phyloP scores from a whole-genome alignment of 1,139 yeast species.

The Wickerhamomyces sp. region DNA sequence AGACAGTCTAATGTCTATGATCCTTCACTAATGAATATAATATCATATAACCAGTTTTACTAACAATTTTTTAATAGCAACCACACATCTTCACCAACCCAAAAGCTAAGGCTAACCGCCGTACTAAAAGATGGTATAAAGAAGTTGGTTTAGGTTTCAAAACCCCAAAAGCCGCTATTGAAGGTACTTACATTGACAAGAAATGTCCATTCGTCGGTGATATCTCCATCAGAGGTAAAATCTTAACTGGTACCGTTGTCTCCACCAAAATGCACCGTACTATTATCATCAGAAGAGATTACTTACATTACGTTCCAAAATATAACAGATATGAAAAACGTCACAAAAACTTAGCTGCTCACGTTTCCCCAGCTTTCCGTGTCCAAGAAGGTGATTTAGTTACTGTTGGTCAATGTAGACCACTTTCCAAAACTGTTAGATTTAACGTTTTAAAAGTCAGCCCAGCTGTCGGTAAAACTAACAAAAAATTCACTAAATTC shows the following conservation, averaged over 20 bases:
- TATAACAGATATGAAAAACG: conserved; percentile 99
- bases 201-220: conserved; percentile 99
- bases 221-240: conserved; percentile 99
- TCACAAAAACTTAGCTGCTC: conserved; percentile 99
- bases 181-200: conserved; percentile 99
- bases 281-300: conserved; percentile 98
- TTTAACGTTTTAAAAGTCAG: conserved; percentile 98
- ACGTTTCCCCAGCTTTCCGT: conserved; percentile 99
- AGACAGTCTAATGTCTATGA: too few species aligned
- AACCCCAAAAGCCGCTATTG: conserved; percentile 99
- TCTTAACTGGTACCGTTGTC: conserved; percentile 97
- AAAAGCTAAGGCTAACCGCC: conserved; percentile 97
- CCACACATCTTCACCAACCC: conserved; percentile 99
- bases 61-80: conserved; percentile 56
- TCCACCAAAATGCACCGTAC: conserved; percentile 99
- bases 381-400: conserved; percentile 98
- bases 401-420: conserved; percentile 99
- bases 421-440: conserved; percentile 99
- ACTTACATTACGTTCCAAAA: conserved; percentile 99
- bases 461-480: conserved; percentile 80
- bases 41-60: too few species aligned
- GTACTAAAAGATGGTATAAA: conserved; percentile 99
- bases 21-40: too few species aligned
- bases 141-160: conserved; percentile 99
- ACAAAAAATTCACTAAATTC: conserved; percentile 95